phyloP scores from a whole-genome alignment of 2,329 filamentous ascomycete genomes.

The Xylariomycetidae sp. region DNA sequence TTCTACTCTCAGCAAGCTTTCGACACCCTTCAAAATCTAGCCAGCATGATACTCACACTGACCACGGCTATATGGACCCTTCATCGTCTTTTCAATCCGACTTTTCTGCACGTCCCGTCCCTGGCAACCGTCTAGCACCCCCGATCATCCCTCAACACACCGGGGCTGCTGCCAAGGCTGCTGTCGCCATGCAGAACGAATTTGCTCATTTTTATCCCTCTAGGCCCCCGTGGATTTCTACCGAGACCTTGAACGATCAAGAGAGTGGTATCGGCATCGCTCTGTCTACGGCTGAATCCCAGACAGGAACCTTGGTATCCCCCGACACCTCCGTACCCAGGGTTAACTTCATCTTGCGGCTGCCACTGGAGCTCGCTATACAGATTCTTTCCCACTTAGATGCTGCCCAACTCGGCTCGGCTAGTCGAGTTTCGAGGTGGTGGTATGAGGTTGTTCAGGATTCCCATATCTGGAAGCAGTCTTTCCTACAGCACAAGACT shows the following conservation, averaged over 20 bases:
- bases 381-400: slow-evolving; percentile 55
- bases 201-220: slow-evolving; percentile 23
- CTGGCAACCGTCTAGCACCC: slow-evolving; percentile 48
- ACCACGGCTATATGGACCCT: slow-evolving; percentile 20
- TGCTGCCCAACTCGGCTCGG: slow-evolving; percentile 43
- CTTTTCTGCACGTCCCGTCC: slow-evolving; percentile 34
- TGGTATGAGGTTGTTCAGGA: slow-evolving; percentile 47
- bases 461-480: slow-evolving; percentile 60
- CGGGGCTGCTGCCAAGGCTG: slow-evolving; percentile 58
- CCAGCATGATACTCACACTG: too few relatives aligned
- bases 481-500: slow-evolving; percentile 58
- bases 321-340: slow-evolving; percentile 36
- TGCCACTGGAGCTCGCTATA: slow-evolving; percentile 56
- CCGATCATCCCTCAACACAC: slow-evolving; percentile 57
- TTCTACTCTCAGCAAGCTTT: too few relatives aligned
- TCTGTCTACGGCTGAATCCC: slow-evolving; percentile 38
- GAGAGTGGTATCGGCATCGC: slow-evolving; percentile 63
- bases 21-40: too few relatives aligned
- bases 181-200: slow-evolving; percentile 56
- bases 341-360: slow-evolving; percentile 52
- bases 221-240: slow-evolving; percentile 40
- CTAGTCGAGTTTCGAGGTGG: slow-evolving; percentile 43
- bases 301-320: slow-evolving; percentile 25
- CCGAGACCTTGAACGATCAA: slow-evolving; percentile 51
- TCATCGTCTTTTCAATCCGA: slow-evolving; percentile 31